Evolutionary conservation across 106 monocot genomes (phyloP).

Genomic region (Cymbidium sinense): DNA sequence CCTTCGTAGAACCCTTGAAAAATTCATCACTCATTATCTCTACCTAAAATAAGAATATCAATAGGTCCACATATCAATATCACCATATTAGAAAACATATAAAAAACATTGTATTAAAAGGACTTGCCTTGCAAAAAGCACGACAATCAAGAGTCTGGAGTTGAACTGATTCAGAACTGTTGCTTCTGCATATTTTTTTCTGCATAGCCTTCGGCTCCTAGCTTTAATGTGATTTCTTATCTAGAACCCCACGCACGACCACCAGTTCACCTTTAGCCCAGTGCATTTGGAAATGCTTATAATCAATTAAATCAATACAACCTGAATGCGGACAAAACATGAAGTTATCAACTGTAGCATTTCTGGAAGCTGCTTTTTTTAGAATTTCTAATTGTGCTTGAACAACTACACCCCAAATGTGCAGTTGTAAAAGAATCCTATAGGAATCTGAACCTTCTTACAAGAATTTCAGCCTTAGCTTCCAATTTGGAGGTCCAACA

Average conservation of each 20-base stretch:
- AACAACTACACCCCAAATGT: conserved; percentile 18
- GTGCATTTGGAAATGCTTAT: conserved; percentile 56
- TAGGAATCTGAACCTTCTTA: neutral
- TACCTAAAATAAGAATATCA: conserved; percentile 30
- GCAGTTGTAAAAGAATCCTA: neutral
- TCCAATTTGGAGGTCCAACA: conserved; percentile 22
- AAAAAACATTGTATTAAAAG: neutral
- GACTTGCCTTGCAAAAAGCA: conserved; percentile 53
- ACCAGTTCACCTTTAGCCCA: conserved; percentile 67
- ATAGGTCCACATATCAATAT: neutral
- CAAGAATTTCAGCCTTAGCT: conserved; percentile 26
- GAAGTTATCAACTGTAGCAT: conserved; percentile 42
- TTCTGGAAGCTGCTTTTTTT: conserved; percentile 57
- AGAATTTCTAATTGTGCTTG: conserved; percentile 10
- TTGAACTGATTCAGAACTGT: conserved; percentile 11
- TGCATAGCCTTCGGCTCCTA: conserved; percentile 65
- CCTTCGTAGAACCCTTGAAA: conserved; percentile 58
- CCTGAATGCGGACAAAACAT: conserved; percentile 47
- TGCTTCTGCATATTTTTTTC: conserved; percentile 21
- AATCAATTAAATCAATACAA: conserved; percentile 17
- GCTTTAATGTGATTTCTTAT: conserved; percentile 32
- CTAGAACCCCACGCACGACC: conserved; percentile 52
- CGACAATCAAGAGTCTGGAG: conserved; percentile 63
- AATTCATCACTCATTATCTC: conserved; percentile 47
- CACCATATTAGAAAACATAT: neutral